Base-by-base conservation (phyloP, 495 filamentous ascomycete species). In the Alectoria sarmentosa region DNA sequence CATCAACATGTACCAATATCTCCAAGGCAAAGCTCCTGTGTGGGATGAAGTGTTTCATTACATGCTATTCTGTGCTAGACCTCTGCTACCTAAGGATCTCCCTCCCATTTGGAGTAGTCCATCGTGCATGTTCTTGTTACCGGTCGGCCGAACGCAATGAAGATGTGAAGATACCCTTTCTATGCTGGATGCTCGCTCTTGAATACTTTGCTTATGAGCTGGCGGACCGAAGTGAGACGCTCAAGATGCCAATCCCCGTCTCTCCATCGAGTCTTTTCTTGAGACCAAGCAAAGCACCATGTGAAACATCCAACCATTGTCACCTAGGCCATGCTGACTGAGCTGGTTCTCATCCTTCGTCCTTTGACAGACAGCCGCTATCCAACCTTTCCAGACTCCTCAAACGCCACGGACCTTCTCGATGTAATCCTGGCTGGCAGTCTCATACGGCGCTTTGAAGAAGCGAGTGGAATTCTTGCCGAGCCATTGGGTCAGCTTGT, bases 401-500 rank as follows among this genome's bases (percentile, higher is more conserved):
- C 68, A 74, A 41, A 70, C 60, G 32, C 75, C 80, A 64, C 74
- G 75, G 65, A 79, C 74, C 64, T 80, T 83, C 69, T 87, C 83
- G 58, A 84, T 76, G 64, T 87, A 87, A 46, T 86, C 84, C 61
- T 79, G 79, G 62, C 77, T 80, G 21, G 82, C 80, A 61, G 75
- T 84, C 72, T 93, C 86, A 72, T 98, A 98, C 61, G 85, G 81
- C 60, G 77, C 86, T 36, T 84, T 80, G 72, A 98, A 96, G 75
- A 91, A 96, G 36, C 81, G 80, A 48, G 82, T 75, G 0, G 82
- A 83, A 70, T 95, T 85, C 64, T 86, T 87, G 30, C 84, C 82
- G 64, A 98, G 77, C 89, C 90, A 98, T 44, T 82, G 77, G 8
- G 87, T 88, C 68, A 98, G 82, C 75, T 88, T 90, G 46, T 82